Base-by-base conservation (phyloP, 2,329 filamentous ascomycete genomes). In the Fusarium solani-melongenae region DNA sequence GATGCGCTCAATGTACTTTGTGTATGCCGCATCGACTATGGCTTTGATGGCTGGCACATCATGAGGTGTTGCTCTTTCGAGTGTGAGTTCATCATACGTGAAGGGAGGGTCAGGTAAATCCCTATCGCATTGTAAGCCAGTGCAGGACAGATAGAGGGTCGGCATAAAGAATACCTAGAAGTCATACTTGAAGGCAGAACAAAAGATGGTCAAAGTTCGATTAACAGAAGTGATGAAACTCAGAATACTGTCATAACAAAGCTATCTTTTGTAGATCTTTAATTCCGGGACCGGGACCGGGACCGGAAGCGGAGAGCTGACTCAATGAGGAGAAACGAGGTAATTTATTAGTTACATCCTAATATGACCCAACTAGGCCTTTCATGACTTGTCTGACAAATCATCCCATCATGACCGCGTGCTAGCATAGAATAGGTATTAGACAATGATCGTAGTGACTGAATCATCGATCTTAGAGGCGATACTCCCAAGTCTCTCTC, bases 1-100 rank as follows among this genome's bases (percentile, higher is more conserved):
- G 58, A 83, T 81, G 5, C 80, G 80, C 14, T 80, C 72, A 31
- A 81, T 77, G 66, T 82, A 82, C 56, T 81, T 83, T 6, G 77
- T 66, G 65, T 82, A 82, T 36, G 81, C 81, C 20, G 71, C 70
- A 12, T 72, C 70, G 46, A 81, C 77, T 46, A 83, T 81, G 12
- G 59, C 34, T 53, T 78, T 75, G 31, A 82, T 81, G 44, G 66
- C 62, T n/a, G 80, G 77, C 55, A 80, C 64, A 29, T 82, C 71
- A 4, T 36, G 41, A 0, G n/a, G 3, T 5, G 34, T 24, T 1
- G 72, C 71, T 17, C 69, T 51, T 5, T n/a, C n/a, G 1, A 77
- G 39, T 0, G 24, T 24, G 8, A 69, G 38, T 1, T 38, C 8
- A 15, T 29, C 1, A 0, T 14, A 27, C 1, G 17, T 24, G 2